Conservation (phyloP, 495 filamentous ascomycete genomes). For the Penicillium mononematosum region DNA sequence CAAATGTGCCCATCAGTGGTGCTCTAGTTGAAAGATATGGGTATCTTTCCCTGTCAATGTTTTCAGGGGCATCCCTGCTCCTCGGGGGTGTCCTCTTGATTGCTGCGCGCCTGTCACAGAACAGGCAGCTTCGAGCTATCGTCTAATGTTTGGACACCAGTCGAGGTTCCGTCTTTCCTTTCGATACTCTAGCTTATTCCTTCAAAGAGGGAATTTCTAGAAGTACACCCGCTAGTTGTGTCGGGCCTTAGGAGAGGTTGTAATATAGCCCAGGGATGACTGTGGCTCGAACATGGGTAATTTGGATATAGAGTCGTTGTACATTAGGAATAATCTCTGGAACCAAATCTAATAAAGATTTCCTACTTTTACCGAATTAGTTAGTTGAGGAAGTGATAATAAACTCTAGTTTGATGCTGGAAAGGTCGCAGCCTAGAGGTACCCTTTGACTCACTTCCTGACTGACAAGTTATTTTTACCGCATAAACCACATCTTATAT, state of each 20-base stretch:
- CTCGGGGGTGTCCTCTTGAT: conserved; percentile 31
- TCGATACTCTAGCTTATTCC: neutral
- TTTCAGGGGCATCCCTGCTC: conserved; percentile 33
- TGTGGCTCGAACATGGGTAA: neutral
- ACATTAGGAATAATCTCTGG: neutral
- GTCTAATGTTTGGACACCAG: conserved; percentile 11
- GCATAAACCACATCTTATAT: too few relatives aligned
- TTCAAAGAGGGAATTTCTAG: accelerated
- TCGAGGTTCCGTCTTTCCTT: neutral
- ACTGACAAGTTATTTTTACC: too few relatives aligned
- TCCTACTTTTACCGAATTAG: accelerated
- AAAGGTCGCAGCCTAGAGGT: too few relatives aligned
- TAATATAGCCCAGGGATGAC: neutral
- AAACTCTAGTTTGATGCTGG: too few relatives aligned
- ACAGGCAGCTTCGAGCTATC: conserved; percentile 19
- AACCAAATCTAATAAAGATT: neutral
- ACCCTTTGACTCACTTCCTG: too few relatives aligned
- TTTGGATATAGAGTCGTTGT: neutral
- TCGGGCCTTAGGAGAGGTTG: too few relatives aligned
- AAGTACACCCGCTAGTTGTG: neutral
- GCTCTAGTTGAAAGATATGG: conserved; percentile 33
- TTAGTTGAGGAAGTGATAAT: neutral
- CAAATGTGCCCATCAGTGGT: conserved; percentile 38
- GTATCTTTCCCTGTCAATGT: conserved; percentile 38
- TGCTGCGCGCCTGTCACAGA: conserved; percentile 28